Base-by-base conservation (phyloP, 805 yeast genomes). In the Scheffersomyces lignosus region DNA sequence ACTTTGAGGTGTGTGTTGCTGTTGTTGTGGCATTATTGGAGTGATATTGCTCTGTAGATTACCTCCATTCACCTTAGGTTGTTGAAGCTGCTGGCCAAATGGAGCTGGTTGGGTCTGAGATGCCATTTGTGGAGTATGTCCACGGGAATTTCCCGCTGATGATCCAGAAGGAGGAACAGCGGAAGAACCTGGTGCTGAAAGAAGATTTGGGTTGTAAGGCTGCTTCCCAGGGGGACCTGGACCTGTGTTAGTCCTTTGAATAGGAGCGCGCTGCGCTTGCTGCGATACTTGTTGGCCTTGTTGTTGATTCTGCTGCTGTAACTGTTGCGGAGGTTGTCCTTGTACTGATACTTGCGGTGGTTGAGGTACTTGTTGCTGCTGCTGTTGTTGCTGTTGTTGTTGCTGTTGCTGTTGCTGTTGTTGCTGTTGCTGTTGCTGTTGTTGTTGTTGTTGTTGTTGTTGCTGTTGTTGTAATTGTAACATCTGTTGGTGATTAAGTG, bases 41-140 rank as follows among this genome's bases (percentile, higher is more conserved):
- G 58, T 35, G 35, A 54, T 35, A 44, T 53, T 43, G 47, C 38
- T 46, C 4, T 34, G 37, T 13, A 42, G 31, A n/a, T n/a, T n/a
- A 4, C 18, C 24, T 8, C 49, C 49, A 45, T 48, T 40, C 41
- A 40, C 37, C 48, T 31, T 20, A 7, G 7, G 24, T 20, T 41
- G 47, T 28, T 47, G 54, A n/a, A 43, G 45, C 9, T 44, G 40
- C 18, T 34, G 34, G 26, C 24, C 24, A n/a, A 25, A 34, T 16
- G 31, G 28, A 36, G 34, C 29, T 3, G 47, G 60, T 34, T 49
- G 60, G 5, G 56, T 38, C 33, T 47, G 59, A 31, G 44, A 49
- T 4, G 48, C 50, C 53, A 60, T 51, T 29, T 57, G 65, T 1
- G 66, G 66, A 1, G 66, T 61, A 27, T 53, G 63, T 4, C 51